Evolutionary conservation across 768 basidiomycete genomes (phyloP).

Genomic region (Xerocomellus intermedius): DNA sequence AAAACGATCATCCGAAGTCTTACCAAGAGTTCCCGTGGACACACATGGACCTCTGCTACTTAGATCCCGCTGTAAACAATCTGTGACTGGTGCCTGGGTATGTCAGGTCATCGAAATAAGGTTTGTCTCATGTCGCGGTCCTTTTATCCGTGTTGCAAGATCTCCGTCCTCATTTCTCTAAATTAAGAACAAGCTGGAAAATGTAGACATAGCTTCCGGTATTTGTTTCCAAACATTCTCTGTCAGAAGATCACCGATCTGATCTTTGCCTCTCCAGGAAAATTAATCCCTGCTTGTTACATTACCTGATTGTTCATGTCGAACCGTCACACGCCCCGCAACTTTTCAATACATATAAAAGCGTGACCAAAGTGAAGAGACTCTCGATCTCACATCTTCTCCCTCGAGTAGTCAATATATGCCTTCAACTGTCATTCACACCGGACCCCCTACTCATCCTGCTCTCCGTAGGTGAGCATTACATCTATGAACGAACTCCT

Average conservation of each 20-base stretch:
- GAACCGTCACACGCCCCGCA: conserved; percentile 16
- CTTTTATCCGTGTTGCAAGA: conserved; percentile 27
- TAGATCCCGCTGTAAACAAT: conserved; percentile 7
- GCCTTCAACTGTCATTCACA: conserved; percentile 17
- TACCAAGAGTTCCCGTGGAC: conserved; percentile 14
- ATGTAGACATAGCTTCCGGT: conserved; percentile 9
- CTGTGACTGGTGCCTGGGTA: conserved; percentile 24
- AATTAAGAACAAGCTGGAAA: conserved; percentile 20
- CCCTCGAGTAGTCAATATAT: conserved; percentile 7
- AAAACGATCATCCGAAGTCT: conserved; percentile 18
- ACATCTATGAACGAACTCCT: neutral
- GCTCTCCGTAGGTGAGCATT: conserved; percentile 27
- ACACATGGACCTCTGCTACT: conserved; percentile 15
- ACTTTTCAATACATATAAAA: conserved; percentile 26
- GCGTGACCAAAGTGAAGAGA: neutral
- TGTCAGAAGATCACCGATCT: conserved; percentile 22
- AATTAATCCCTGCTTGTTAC: conserved; percentile 9
- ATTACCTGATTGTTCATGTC: conserved; percentile 19
- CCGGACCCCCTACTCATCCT: conserved; percentile 31
- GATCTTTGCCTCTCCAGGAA: conserved; percentile 16
- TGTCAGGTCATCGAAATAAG: conserved; percentile 20
- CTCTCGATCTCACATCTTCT: conserved; percentile 3
- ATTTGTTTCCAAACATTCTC: conserved; percentile 17
- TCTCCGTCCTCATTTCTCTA: conserved; percentile 20
- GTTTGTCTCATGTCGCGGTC: conserved; percentile 33